Evolutionary conservation across 352 stramenopile species (phyloP).

Genomic region (Globisporangium nagaii): DNA sequence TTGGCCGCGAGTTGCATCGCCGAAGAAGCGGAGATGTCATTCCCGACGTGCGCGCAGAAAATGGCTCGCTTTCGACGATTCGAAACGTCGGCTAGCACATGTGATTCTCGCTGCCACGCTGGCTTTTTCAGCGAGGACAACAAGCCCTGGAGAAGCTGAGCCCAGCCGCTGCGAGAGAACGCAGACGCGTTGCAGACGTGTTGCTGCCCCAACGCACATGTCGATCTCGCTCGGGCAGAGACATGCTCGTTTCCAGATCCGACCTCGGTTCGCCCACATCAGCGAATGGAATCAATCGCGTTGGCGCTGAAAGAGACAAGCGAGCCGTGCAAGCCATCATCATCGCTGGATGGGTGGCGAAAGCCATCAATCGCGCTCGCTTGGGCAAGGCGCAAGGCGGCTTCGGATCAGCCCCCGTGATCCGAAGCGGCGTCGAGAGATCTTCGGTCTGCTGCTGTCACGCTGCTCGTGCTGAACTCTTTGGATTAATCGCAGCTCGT

Average conservation of each 20-base stretch:
- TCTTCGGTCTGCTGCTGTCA: not conserved
- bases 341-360: not conserved
- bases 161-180: conserved; percentile 2
- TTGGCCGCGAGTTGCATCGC: no score
- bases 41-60: no score
- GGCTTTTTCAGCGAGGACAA: not conserved
- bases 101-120: no score
- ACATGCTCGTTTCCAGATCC: not conserved
- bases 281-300: not conserved
- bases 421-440: not conserved
- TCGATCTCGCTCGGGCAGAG: no score
- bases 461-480: not conserved
- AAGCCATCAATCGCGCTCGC: no score
- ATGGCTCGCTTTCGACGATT: no score
- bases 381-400: not conserved
- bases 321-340: no score
- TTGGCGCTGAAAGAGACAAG: no score
- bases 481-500: not conserved
- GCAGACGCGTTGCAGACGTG: not conserved
- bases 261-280: not conserved
- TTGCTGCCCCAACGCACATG: no score
- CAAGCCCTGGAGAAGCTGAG: not conserved
- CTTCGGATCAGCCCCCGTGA: no score
- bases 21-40: no score
- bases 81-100: no score